A percentile compares a stretch with the other conserved stretches of the same genome.
Conservation (phyloP, 352 stramenopile genomes). For the Nothophytophthora sp. region DNA sequence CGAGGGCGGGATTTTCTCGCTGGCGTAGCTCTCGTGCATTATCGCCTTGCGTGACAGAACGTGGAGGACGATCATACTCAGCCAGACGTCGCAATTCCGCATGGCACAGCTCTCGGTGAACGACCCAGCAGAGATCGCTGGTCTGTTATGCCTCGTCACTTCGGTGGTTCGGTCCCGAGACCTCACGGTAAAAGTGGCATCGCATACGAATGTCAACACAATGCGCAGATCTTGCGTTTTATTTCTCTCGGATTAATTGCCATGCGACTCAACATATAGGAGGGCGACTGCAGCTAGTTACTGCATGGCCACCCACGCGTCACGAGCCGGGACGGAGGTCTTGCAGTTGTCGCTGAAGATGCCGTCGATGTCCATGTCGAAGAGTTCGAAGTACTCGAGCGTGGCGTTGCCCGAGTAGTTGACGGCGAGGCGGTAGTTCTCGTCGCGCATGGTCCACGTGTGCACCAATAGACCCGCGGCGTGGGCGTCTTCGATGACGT, state of each 20-base stretch:
- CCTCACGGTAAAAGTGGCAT: too few relatives aligned
- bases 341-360: conserved; percentile 46
- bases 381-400: conserved; percentile 51
- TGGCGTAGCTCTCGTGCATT: too few relatives aligned
- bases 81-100: conserved; percentile 2
- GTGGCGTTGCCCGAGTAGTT: conserved; percentile 52
- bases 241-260: too few relatives aligned
- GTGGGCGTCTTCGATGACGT: conserved; percentile 59
- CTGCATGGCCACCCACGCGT: conserved; percentile 24
- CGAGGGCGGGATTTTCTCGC: too few relatives aligned
- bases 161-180: too few relatives aligned
- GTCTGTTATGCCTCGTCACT: too few relatives aligned
- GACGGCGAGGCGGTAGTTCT: conserved; percentile 36
- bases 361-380: conserved; percentile 39
- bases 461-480: conserved; percentile 55
- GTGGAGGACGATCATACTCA: background rate
- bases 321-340: conserved; percentile 25
- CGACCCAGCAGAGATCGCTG: too few relatives aligned
- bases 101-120: too few relatives aligned
- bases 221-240: too few relatives aligned
- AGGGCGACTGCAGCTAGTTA: background rate
- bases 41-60: too few relatives aligned
- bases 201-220: background rate
- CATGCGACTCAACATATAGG: background rate
- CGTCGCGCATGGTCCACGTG: conserved; percentile 53